Evolutionary conservation across 805 yeast species (phyloP).

Genomic region (Hermanozyma aechmeae): DNA sequence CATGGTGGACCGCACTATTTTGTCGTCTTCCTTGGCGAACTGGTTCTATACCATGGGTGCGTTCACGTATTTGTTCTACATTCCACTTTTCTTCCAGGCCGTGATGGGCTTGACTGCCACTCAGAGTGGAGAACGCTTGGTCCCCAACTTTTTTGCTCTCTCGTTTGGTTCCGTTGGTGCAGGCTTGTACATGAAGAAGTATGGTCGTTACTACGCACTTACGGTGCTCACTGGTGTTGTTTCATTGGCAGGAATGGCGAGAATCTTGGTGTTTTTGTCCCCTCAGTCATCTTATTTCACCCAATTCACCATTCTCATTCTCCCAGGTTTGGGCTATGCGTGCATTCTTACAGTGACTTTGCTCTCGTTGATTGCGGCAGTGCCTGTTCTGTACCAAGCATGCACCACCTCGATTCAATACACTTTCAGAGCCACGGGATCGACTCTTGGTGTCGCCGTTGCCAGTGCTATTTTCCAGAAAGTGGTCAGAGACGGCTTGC

Average conservation of each 20-base stretch:
- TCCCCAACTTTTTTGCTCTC: conserved; percentile 63
- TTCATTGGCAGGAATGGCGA: conserved; percentile 37
- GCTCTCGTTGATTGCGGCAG: conserved; percentile 69
- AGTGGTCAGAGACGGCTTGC: conserved; percentile 22
- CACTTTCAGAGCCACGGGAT: conserved; percentile 78
- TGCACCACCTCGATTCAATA: conserved; percentile 85
- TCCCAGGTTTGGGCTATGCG: conserved; percentile 62
- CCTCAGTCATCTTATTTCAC: conserved; percentile 20
- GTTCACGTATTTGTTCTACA: conserved; percentile 54
- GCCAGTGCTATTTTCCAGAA: conserved; percentile 60
- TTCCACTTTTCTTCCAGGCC: conserved; percentile 59
- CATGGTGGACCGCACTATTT: conserved; percentile 48
- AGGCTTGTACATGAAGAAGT: conserved; percentile 56
- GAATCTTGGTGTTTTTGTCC: conserved; percentile 21
- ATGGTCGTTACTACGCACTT: conserved; percentile 54
- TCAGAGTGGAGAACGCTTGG: conserved; percentile 45
- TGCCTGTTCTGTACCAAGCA: conserved; percentile 62
- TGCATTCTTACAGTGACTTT: conserved; percentile 61
- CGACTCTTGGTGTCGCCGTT: conserved; percentile 71
- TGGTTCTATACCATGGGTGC: conserved; percentile 65
- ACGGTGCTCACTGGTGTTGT: conserved; percentile 33
- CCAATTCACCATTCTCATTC: conserved; percentile 37
- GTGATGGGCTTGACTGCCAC: conserved; percentile 46
- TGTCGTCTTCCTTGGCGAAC: conserved; percentile 57
- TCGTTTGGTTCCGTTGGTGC: conserved; percentile 58